Conservation (phyloP, 2,329 filamentous ascomycete species). For the Fusarium clavum region DNA sequence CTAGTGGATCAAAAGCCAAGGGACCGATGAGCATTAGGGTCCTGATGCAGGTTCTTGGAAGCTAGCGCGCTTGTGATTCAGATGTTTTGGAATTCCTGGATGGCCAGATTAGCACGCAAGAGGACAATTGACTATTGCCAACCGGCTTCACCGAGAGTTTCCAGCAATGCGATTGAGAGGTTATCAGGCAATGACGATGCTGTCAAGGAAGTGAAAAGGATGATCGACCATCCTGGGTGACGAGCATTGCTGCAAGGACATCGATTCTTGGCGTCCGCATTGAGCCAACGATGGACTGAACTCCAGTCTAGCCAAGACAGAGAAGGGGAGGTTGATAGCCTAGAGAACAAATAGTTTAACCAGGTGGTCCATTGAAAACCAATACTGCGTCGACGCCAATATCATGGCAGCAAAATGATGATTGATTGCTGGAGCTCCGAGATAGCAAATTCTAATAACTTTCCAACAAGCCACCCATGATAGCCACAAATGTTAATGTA, state of each 20-base stretch:
- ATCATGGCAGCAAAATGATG: constrained; percentile 1
- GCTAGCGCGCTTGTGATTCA: constrained; percentile 34
- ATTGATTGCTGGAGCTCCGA: background rate
- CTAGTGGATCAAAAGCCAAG: constrained; percentile 31
- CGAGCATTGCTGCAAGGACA: constrained; percentile 24
- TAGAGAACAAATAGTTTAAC: constrained; percentile 13
- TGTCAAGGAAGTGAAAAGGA: background rate
- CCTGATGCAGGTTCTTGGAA: constrained; percentile 29
- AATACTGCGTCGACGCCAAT: constrained; percentile 1
- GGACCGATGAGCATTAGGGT: constrained; percentile 32
- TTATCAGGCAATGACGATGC: background rate
- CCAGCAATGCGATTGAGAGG: background rate
- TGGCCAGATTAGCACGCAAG: background rate
- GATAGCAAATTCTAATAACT: background rate
- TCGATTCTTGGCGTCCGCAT: constrained; percentile 22
- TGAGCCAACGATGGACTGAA: constrained; percentile 17
- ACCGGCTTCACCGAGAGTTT: background rate
- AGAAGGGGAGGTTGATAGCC: constrained; percentile 3
- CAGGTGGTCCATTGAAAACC: background rate
- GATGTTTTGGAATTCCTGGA: constrained; percentile 8
- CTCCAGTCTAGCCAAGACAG: constrained; percentile 23
- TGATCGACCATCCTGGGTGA: constrained; percentile 7
- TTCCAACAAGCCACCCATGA: background rate
- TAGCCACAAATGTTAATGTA: background rate
- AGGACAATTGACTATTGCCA: background rate